phyloP scores from a whole-genome alignment of 192 early-diverging fungal species.

The Rhizophlyctis rosea region DNA sequence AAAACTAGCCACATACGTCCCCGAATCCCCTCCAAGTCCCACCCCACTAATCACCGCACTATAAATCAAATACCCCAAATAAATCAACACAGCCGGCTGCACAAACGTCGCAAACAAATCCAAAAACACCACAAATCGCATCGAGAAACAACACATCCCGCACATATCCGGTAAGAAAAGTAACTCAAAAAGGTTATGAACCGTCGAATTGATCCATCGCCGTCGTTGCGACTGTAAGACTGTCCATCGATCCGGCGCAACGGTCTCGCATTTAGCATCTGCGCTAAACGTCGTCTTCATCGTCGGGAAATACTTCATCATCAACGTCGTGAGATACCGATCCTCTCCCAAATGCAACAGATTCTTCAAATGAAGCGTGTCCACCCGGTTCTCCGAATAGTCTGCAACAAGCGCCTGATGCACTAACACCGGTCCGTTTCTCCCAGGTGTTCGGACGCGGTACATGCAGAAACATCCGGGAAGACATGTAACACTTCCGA shows the following conservation, averaged over 20 bases:
- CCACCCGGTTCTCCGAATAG: slow-evolving; percentile 78
- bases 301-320: slow-evolving; percentile 90
- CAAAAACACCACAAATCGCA: slow-evolving; percentile 82
- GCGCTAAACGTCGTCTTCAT: slow-evolving; percentile 85
- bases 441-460: slow-evolving; percentile 72
- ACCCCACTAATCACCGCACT: slow-evolving; percentile 16
- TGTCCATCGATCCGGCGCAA: slow-evolving; percentile 80
- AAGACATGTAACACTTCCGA: slow-evolving; percentile 53
- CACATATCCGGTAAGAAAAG: slow-evolving; percentile 76
- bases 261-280: slow-evolving; percentile 79
- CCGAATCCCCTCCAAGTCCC: slow-evolving; percentile 67
- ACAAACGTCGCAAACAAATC: slow-evolving; percentile 78
- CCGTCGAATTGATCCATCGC: slow-evolving; percentile 94
- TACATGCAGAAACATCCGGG: slow-evolving; percentile 97
- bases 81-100: slow-evolving; percentile 49
- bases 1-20: slow-evolving; percentile 20
- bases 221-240: slow-evolving; percentile 88
- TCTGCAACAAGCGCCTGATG: slow-evolving; percentile 83
- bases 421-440: slow-evolving; percentile 75
- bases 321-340: slow-evolving; percentile 86
- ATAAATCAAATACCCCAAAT: slow-evolving; percentile 61
- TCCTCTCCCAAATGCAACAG: slow-evolving; percentile 86
- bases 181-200: slow-evolving; percentile 88
- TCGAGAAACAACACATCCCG: slow-evolving; percentile 89
- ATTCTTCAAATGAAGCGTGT: slow-evolving; percentile 93